Conservation (phyloP, 2,329 filamentous ascomycete species). For the Triangularia setosa region DNA sequence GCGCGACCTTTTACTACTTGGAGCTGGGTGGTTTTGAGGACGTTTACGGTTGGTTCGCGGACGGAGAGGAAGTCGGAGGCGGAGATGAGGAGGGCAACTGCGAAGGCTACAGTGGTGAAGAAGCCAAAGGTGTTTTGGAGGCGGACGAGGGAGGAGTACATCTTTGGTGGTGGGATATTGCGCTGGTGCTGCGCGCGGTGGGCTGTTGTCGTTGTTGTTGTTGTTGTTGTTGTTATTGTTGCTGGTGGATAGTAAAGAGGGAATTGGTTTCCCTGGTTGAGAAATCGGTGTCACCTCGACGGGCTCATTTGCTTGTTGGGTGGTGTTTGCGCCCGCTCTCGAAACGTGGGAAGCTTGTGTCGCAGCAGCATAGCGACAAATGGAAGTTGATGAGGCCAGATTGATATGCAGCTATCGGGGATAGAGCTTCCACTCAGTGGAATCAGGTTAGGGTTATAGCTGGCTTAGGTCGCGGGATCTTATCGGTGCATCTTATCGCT, state of each 20-base stretch:
- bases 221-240: background rate
- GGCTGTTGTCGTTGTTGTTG: background rate
- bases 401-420: conserved; percentile 24
- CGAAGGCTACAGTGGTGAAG: conserved; percentile 91
- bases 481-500: no score
- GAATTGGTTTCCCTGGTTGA: conserved; percentile 1
- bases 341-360: background rate
- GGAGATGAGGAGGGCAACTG: conserved; percentile 74
- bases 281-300: conserved; percentile 12
- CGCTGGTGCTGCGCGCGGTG: background rate
- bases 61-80: conserved; percentile 69
- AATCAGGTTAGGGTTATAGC: conserved; percentile 9
- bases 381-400: conserved; percentile 23
- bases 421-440: background rate
- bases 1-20: conserved; percentile 88
- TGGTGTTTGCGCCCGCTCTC: conserved; percentile 9
- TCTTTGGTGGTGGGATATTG: conserved; percentile 43
- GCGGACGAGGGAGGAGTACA: conserved; percentile 85
- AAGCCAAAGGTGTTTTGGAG: conserved; percentile 93
- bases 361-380: background rate
- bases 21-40: conserved; percentile 66
- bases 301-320: conserved; percentile 13
- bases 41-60: conserved; percentile 59
- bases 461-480: background rate
- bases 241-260: no score